Conservation (phyloP, 768 basidiomycete species). For the Suillus alpinus region DNA sequence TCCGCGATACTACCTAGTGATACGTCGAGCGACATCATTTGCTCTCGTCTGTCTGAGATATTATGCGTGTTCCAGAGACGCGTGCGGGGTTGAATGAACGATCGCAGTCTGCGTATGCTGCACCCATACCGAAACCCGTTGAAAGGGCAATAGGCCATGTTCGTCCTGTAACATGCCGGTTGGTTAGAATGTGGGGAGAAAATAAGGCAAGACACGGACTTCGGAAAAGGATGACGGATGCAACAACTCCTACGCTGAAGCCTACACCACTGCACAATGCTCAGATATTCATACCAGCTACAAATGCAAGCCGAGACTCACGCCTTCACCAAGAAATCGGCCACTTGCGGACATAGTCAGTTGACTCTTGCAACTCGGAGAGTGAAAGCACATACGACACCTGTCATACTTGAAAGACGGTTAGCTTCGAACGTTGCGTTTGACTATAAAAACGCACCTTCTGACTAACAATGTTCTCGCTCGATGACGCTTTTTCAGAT, state of each 20-base stretch:
- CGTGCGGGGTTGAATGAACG: slow-evolving; percentile 90
- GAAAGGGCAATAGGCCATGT: slow-evolving; percentile 88
- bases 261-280: slow-evolving; percentile 66
- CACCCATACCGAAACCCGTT: slow-evolving; percentile 84
- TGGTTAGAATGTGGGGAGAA: neutral
- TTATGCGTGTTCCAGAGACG: slow-evolving; percentile 77
- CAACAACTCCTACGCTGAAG: slow-evolving; percentile 84
- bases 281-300: slow-evolving; percentile 10
- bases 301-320: slow-evolving; percentile 36
- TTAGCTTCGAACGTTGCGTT: neutral
- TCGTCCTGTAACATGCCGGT: slow-evolving; percentile 54
- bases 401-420: slow-evolving; percentile 66
- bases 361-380: slow-evolving; percentile 19
- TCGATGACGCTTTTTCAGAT: slow-evolving; percentile 59
- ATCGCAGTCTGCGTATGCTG: slow-evolving; percentile 90
- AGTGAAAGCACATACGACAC: slow-evolving; percentile 57
- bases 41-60: slow-evolving; percentile 37
- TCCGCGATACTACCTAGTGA: neutral
- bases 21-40: slow-evolving; percentile 12
- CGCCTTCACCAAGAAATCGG: slow-evolving; percentile 86
- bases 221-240: slow-evolving; percentile 88
- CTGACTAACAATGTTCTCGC: slow-evolving; percentile 86
- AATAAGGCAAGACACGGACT: slow-evolving; percentile 50
- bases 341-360: slow-evolving; percentile 41
- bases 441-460: slow-evolving; percentile 53